phyloP scores from a whole-genome alignment of 1,139 yeast genomes.

The Suhomyces atakaporum region DNA sequence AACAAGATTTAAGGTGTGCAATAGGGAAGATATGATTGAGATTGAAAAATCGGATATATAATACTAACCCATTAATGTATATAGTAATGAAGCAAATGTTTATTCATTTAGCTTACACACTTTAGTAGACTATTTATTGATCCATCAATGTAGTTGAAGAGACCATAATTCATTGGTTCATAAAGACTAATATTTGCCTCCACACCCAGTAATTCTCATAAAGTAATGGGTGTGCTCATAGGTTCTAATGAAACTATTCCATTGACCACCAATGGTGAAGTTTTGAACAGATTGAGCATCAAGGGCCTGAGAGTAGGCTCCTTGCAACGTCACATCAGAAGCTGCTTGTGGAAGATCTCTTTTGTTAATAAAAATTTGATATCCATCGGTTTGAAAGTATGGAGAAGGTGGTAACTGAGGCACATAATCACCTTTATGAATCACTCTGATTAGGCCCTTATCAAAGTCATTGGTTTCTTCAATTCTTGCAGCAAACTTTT shows the following conservation, averaged over 20 bases:
- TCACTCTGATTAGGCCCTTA: conserved; percentile 49
- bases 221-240: conserved; percentile 40
- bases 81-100: too few species aligned
- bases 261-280: neutral
- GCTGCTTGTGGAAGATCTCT: conserved; percentile 47
- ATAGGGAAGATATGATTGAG: conserved; percentile 50
- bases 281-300: neutral
- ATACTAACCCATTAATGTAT: too few species aligned
- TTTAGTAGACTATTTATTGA: too few species aligned
- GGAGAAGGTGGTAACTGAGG: conserved; percentile 59
- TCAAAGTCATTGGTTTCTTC: conserved; percentile 19
- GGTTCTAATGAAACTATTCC: conserved; percentile 20
- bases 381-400: conserved; percentile 49
- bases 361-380: conserved; percentile 48
- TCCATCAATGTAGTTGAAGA: too few species aligned
- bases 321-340: conserved; percentile 29
- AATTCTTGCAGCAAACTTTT: conserved; percentile 20
- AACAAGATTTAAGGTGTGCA: conserved; percentile 57
- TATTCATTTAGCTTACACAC: too few species aligned
- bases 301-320: neutral
- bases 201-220: conserved; percentile 37
- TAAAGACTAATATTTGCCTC: conserved; percentile 10
- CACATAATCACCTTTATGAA: conserved; percentile 57
- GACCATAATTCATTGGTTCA: too few species aligned
- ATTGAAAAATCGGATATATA: conserved; percentile 4